Base-by-base conservation (phyloP, 441 rosid species). In the Croton setiger region DNA sequence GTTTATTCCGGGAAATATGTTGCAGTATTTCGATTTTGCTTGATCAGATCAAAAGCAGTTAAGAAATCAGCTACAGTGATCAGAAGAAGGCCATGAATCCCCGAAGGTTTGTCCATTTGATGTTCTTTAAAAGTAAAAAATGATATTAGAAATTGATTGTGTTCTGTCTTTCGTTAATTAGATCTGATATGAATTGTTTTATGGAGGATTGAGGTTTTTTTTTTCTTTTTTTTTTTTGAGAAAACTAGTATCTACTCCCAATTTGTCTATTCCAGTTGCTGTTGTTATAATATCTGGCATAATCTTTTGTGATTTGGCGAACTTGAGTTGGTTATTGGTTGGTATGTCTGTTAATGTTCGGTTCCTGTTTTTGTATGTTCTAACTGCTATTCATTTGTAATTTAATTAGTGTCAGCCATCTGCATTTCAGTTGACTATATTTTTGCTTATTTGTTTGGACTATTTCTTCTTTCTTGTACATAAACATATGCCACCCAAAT, bases 81-180 rank as follows among this genome's bases (percentile, higher is more conserved):
- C 37, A 7, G 31, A 8, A 18, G 51, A 27, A 7, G 43, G 60
- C 48, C 57, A 74, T 74, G 77, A 74, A 63, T 74, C 72, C 92
- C 59, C 84, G 90, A 78, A 83, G 90, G 93, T 88, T 56, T 68
- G 86, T 75, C 80, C 54, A 18, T 47, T 77, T 33, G 45, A n/a
- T 21, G 31, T 63, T 20, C 54, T 7, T 49, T 49, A 49, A 39
- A 39, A 2, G 31, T 2, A 39, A 39, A 39, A 9, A 39, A 39
- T 6, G 8, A 39, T 0, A 39, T 1, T 4, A 0, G 15, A 61
- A 12, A 41, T 45, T 1, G 15, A 45, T 58, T 1, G 21, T 17
- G 17, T 54, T 20, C 60, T 3, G 12, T 58, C 43, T 5, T 37
- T 39, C 5, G 54, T 14, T 45, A 13, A 41, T 62, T 51, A 31